Evolutionary conservation across 2,329 filamentous ascomycete genomes (phyloP).

Genomic region (Mycosphaerelloides madeirae): DNA sequence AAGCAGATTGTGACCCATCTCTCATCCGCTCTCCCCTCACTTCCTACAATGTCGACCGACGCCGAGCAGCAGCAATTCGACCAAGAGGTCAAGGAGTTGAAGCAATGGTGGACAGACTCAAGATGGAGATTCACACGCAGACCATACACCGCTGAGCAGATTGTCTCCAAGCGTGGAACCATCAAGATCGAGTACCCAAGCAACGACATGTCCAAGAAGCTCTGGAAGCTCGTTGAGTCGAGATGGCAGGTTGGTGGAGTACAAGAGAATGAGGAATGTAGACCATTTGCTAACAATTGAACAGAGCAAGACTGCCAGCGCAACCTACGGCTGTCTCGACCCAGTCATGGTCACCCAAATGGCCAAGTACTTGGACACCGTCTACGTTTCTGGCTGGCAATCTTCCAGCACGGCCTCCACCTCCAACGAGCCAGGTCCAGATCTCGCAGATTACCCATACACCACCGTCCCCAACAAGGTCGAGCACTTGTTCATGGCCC

Average conservation of each 20-base stretch:
- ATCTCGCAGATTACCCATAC: constrained; percentile 91
- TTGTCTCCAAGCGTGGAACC: constrained; percentile 89
- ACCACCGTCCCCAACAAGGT: constrained; percentile 99
- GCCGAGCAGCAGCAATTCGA: constrained; percentile 71
- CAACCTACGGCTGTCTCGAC: constrained; percentile 94
- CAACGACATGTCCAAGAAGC: constrained; percentile 85
- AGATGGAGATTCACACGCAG: constrained; percentile 91
- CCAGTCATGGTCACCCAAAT: constrained; percentile 99
- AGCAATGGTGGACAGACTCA: constrained; percentile 89
- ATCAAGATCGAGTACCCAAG: constrained; percentile 88
- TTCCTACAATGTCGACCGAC: constrained; percentile 23
- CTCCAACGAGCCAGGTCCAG: constrained; percentile 91
- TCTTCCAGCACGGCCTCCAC: constrained; percentile 93
- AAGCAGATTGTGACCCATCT: constrained; percentile 27
- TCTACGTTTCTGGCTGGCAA: constrained; percentile 99
- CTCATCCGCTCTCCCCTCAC: constrained; percentile 22
- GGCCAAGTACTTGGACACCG: constrained; percentile 97
- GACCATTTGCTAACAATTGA: constrained; percentile 1
- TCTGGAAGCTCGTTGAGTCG: constrained; percentile 83
- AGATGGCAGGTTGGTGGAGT: constrained; percentile 68
- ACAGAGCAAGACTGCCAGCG: constrained; percentile 78
- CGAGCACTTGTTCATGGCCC: constrained; percentile 93
- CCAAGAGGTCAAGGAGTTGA: constrained; percentile 79
- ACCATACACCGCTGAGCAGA: constrained; percentile 92
- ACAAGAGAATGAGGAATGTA: not conserved